Base-by-base conservation (phyloP, 2,329 filamentous ascomycete species). In the Pseudogymnoascus sp. region DNA sequence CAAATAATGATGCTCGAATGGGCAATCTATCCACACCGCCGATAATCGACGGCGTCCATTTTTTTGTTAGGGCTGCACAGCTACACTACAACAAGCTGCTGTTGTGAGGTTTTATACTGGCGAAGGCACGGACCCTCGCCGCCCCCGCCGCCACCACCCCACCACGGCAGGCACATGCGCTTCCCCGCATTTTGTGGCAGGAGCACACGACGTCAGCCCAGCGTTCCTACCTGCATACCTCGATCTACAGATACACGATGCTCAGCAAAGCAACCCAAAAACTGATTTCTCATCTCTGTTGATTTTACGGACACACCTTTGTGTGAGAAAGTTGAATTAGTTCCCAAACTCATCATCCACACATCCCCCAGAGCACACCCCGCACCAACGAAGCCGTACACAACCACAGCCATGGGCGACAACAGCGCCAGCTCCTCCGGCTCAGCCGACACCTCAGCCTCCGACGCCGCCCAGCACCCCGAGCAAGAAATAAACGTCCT, bases 401-500 rank as follows among this genome's bases (percentile, higher is more conserved):
- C 42, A 18, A 47, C 42, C 21, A 7, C 42, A 47, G 11, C 21
- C 18, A 47, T 47, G 42, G 42, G 42, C 21, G 42, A 47, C n/a
- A 47, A 47, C 42, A 47, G 42, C 12, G 42, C 42, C 42, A 47
- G 42, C 11, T 47, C 42, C 18, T 47, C 42, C 6, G 42, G 42
- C 42, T 47, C 42, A 11, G 10, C 42, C 42, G 10, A 23, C 2
- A 47, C 42, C 5, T 5, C 18, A 12, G 4, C 42, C 18, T 25
- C 42, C 5, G 11, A 25, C n/a, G 6, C 10, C 4, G 21, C 42
- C 0, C 23, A 18, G 2, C 23, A 59, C 8, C 11, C 63, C 12
- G 62, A 76, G 60, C 77, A 83, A 42, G 83, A 86, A 69, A 72
- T 85, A 65, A 83, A 78, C 23, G 79, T 86, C 63, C 75, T 86